Percentiles rank a stretch among this genome's conserved stretches.
phyloP scores from a whole-genome alignment of 1,284 basidiomycete genomes.

The Entoloma clypeatum region DNA sequence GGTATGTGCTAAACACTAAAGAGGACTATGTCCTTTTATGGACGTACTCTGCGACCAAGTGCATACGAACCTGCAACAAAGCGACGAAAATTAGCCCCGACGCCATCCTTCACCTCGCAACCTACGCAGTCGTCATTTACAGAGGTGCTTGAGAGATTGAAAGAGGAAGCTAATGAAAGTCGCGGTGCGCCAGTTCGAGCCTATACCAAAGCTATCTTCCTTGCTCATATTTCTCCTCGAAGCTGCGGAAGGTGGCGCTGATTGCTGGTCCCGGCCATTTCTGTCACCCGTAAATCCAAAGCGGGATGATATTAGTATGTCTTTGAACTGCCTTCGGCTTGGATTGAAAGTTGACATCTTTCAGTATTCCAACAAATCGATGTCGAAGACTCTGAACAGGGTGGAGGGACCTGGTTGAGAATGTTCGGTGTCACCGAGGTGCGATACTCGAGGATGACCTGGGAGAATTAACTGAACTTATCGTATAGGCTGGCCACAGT shows the following conservation, averaged over 20 bases:
- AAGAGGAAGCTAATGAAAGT: constrained; percentile 56
- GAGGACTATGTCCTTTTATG: too few species aligned
- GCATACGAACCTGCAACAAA: constrained; percentile 47
- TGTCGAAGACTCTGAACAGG: constrained; percentile 69
- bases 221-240: constrained; percentile 1
- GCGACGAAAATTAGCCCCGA: constrained; percentile 51
- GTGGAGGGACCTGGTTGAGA: constrained; percentile 49
- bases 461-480: too few species aligned
- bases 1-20: constrained; percentile 29
- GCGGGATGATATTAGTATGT: constrained; percentile 58
- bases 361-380: constrained; percentile 94
- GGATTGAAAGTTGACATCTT: neutral
- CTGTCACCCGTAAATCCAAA: constrained; percentile 55
- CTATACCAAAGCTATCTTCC: neutral
- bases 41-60: too few species aligned
- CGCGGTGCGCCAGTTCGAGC: constrained; percentile 30
- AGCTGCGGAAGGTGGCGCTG: constrained; percentile 73
- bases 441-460: constrained; percentile 4
- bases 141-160: constrained; percentile 73
- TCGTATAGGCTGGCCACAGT: constrained; percentile 72
- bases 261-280: constrained; percentile 74
- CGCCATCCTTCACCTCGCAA: constrained; percentile 38
- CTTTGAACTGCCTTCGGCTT: neutral
- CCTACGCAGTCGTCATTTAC: constrained; percentile 56
- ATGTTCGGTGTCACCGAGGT: constrained; percentile 91